Percentiles rank a stretch among this genome's conserved stretches.
Conservation (phyloP, 768 basidiomycete genomes). For the Hysterangium stoloniferum region DNA sequence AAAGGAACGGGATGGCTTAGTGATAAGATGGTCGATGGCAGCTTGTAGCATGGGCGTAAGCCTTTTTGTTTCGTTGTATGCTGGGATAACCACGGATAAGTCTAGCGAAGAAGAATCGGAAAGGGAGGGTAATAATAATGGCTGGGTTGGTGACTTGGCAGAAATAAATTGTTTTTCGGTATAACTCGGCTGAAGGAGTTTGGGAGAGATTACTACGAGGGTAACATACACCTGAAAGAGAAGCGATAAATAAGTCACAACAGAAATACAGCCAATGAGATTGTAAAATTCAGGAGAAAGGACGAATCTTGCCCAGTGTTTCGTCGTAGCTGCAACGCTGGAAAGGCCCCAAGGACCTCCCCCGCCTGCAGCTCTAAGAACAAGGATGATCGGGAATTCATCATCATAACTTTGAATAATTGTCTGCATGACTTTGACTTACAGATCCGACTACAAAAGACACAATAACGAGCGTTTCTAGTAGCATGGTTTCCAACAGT, state of each 20-base stretch:
- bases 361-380: conserved; percentile 10
- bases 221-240: conserved; percentile 52
- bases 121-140: conserved; percentile 48
- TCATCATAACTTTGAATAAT: background rate
- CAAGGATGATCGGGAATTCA: conserved; percentile 12
- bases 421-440: background rate
- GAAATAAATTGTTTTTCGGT: conserved; percentile 69
- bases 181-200: conserved; percentile 49
- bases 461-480: too few species aligned
- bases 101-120: conserved; percentile 50
- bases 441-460: too few species aligned
- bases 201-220: conserved; percentile 70
- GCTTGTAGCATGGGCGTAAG: conserved; percentile 78
- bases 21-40: conserved; percentile 57
- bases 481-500: too few species aligned
- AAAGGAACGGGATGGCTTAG: conserved; percentile 42
- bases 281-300: background rate
- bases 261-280: background rate
- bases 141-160: conserved; percentile 41
- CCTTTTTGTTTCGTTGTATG: conserved; percentile 77
- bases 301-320: background rate
- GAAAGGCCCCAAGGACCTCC: background rate
- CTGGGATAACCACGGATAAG: conserved; percentile 80
- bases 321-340: conserved; percentile 9
- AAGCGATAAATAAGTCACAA: background rate